Percentiles rank a stretch among this genome's conserved stretches.
Conservation (phyloP, 306 rosid genomes). For the Prunus salicina region DNA sequence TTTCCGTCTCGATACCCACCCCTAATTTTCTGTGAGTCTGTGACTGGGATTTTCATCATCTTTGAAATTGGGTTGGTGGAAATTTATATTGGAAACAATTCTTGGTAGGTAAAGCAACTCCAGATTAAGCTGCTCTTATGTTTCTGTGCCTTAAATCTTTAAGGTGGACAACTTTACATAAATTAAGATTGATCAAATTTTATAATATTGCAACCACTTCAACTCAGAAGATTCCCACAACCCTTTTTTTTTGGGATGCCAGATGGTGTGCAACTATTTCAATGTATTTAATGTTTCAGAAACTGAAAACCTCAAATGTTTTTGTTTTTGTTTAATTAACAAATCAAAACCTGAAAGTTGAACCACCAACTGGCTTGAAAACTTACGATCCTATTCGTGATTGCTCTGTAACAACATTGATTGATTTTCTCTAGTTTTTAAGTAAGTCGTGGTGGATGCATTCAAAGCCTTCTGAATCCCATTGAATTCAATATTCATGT, state of each 20-base stretch:
- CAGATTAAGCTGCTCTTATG: neutral
- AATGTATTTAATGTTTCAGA: constrained; percentile 4
- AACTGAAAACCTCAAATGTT: neutral
- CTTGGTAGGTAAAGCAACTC: neutral
- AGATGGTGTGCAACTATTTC: neutral
- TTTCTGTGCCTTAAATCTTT: neutral
- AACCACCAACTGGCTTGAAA: too few species aligned
- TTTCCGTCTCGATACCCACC: too few species aligned
- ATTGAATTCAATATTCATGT: too few species aligned
- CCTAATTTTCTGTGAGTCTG: too few species aligned
- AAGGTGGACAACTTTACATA: neutral
- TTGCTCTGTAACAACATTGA: too few species aligned
- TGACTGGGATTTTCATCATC: neutral
- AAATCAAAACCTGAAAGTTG: neutral
- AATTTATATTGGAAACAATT: neutral
- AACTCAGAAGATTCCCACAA: neutral
- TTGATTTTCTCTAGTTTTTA: too few species aligned
- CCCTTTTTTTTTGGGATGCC: neutral
- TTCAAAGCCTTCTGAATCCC: too few species aligned
- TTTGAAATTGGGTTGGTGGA: neutral
- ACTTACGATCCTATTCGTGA: too few species aligned
- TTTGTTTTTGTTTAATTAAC: too few species aligned
- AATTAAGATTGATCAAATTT: neutral
- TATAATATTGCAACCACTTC: neutral
- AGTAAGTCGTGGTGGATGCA: too few species aligned